Evolutionary conservation across 176 grass and related monocot species (phyloP).

Genomic region (Cenchrus americanus): DNA sequence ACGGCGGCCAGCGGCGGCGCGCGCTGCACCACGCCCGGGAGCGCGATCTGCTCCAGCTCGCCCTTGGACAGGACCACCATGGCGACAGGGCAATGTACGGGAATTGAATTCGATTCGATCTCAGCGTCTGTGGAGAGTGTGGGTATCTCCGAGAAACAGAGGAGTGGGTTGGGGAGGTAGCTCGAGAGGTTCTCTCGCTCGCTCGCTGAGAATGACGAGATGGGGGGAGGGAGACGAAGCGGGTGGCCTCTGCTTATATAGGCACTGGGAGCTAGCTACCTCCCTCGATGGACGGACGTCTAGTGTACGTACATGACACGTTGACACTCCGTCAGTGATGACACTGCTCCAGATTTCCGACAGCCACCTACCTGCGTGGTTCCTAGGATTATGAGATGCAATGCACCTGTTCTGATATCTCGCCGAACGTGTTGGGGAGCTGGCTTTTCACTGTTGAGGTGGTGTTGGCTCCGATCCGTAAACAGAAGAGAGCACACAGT

Average conservation of each 20-base stretch:
- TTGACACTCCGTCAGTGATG: background rate
- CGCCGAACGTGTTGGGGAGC: no score
- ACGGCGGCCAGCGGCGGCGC: conserved; percentile 40
- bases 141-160: conserved; percentile 18
- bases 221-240: conserved; percentile 13
- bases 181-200: no score
- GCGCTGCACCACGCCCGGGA: conserved; percentile 49
- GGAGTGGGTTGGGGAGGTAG: conserved; percentile 2
- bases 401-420: background rate
- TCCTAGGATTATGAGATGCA: background rate
- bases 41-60: conserved; percentile 70
- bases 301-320: background rate
- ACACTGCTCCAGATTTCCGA: background rate
- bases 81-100: background rate
- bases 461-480: no score
- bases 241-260: conserved; percentile 42
- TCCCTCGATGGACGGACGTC: background rate
- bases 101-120: background rate
- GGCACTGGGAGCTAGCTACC: background rate
- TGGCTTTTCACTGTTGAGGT: no score
- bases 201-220: no score
- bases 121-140: background rate
- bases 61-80: conserved; percentile 71
- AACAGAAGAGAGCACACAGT: no score
- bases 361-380: background rate